These are phyloP conservation scores for Claviceps capensis DNA, from an alignment of 2,329 filamentous ascomycete species.

Conservation along the genomic window DNA sequence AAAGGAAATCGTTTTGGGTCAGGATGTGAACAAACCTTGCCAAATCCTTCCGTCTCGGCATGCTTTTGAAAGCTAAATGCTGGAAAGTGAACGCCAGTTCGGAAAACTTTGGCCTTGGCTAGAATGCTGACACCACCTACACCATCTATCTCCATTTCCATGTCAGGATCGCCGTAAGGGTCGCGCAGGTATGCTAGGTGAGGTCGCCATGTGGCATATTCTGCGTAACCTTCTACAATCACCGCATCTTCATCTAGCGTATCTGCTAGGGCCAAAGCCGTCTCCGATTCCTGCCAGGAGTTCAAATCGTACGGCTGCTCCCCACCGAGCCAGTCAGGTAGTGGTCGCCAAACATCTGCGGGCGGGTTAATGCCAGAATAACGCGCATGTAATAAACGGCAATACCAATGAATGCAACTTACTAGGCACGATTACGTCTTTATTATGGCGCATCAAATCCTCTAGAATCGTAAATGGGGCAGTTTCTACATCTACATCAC, in stretches of 20 bases:
- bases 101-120: conserved; percentile 90
- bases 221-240: conserved; percentile 96
- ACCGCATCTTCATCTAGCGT: conserved; percentile 95
- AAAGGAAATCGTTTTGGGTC: neutral
- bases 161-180: conserved; percentile 93
- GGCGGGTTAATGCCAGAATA: conserved; percentile 12
- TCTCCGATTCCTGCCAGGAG: conserved; percentile 98
- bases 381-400: neutral
- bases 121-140: conserved; percentile 95
- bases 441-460: conserved; percentile 97
- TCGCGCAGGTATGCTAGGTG: conserved; percentile 94
- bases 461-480: conserved; percentile 94
- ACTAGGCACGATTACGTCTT: conserved; percentile 98
- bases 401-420: conserved; percentile 28
- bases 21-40: conserved; percentile 55
- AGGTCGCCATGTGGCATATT: conserved; percentile 96
- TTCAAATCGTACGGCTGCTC: conserved; percentile 98
- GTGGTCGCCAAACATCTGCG: conserved; percentile 89
- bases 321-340: conserved; percentile 95
- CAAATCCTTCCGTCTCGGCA: conserved; percentile 95
- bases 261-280: conserved; percentile 81
- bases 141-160: conserved; percentile 99
- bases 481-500: conserved; percentile 95
- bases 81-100: conserved; percentile 90
- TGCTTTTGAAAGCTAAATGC: conserved; percentile 98